Percentiles rank a stretch among this genome's conserved stretches.
Conservation (phyloP, 1,284 basidiomycete genomes). For the Tylopilus sp. region DNA sequence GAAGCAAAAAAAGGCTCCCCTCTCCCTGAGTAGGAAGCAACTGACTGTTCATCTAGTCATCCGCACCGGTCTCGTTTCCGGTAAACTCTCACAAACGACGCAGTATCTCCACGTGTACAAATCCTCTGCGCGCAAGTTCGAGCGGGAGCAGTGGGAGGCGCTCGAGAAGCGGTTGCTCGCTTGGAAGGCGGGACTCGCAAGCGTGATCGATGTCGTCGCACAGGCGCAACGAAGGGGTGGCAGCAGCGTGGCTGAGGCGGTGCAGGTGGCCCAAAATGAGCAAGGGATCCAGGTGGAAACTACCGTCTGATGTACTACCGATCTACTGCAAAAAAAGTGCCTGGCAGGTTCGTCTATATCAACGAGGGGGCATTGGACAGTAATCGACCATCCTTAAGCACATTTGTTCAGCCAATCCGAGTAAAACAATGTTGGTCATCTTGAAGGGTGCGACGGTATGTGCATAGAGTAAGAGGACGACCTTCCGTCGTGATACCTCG, state of each 20-base stretch:
- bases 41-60: conserved; percentile 57
- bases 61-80: conserved; percentile 76
- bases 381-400: no score
- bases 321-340: no score
- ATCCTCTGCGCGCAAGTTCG: conserved; percentile 77
- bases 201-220: conserved; percentile 66
- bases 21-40: no score
- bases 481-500: not conserved
- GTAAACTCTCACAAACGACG: conserved; percentile 82
- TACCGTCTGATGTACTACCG: conserved; percentile 14
- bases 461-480: not conserved
- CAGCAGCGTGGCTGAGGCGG: conserved; percentile 15
- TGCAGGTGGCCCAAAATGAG: conserved; percentile 22
- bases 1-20: not conserved
- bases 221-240: conserved; percentile 39
- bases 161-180: conserved; percentile 75
- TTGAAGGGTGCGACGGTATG: no score
- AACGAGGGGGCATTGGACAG: no score
- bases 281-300: conserved; percentile 26
- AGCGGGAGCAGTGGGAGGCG: conserved; percentile 76
- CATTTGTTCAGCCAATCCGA: no score
- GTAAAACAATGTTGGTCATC: no score
- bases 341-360: no score
- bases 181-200: conserved; percentile 74
- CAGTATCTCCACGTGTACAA: conserved; percentile 75